phyloP scores from a whole-genome alignment of 2,329 filamentous ascomycete species.

The Arthrinium phaeospermum region DNA sequence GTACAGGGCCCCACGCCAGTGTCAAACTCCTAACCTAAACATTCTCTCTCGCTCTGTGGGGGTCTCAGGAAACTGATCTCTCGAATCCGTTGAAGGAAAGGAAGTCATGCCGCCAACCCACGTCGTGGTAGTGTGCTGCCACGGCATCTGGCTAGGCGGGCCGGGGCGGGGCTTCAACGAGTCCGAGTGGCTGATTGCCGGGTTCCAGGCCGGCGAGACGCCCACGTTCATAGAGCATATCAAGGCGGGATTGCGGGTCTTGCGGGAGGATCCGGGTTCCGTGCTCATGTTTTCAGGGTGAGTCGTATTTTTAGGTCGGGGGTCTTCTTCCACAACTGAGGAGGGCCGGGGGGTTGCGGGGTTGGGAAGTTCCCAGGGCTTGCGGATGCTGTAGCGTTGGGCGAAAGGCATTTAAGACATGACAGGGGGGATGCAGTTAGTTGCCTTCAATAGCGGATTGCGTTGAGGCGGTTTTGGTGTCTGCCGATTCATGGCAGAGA shows the following conservation, averaged over 20 bases:
- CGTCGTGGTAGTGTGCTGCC: conserved; percentile 82
- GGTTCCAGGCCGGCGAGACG: conserved; percentile 80
- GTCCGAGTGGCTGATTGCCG: conserved; percentile 73
- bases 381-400: not conserved
- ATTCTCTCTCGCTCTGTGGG: not conserved
- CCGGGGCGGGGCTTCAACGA: conserved; percentile 58
- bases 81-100: not conserved
- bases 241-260: conserved; percentile 62
- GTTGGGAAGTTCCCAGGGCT: not conserved
- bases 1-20: too few relatives aligned
- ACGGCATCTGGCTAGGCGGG: conserved; percentile 76
- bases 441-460: not conserved
- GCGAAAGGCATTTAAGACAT: not conserved
- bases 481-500: not conserved
- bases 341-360: not conserved
- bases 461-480: not conserved
- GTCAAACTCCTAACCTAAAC: too few relatives aligned
- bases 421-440: not conserved
- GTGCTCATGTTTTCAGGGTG: conserved; percentile 78
- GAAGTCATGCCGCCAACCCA: conserved; percentile 45
- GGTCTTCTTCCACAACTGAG: too few relatives aligned
- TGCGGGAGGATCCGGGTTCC: conserved; percentile 52
- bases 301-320: conserved; percentile 21
- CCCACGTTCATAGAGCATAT: conserved; percentile 81
- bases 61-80: not conserved